phyloP scores from a whole-genome alignment of 495 filamentous ascomycete species.

The Penicillium turbatum region DNA sequence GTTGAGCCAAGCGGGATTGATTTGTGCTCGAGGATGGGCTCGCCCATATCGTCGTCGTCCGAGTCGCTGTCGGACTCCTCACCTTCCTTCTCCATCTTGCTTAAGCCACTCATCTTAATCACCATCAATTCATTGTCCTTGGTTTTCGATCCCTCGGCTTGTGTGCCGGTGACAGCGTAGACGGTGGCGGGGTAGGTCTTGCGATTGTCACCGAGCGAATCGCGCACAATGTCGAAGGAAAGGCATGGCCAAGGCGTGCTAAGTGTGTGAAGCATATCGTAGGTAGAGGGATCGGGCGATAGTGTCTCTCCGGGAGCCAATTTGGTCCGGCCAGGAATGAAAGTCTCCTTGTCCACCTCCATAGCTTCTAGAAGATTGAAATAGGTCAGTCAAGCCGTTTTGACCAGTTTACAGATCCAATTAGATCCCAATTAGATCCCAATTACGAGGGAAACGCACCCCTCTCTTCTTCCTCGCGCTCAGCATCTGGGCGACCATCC shows the following conservation, averaged over 20 bases:
- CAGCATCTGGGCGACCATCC: constrained; percentile 87
- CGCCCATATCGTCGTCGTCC: constrained; percentile 71
- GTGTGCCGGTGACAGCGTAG: constrained; percentile 90
- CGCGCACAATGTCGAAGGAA: constrained; percentile 87
- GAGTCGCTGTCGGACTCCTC: constrained; percentile 72
- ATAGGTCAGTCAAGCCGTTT: constrained; percentile 4
- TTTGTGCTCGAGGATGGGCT: constrained; percentile 91
- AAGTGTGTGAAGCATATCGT: constrained; percentile 92
- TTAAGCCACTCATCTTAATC: constrained; percentile 88
- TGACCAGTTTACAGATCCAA: background rate
- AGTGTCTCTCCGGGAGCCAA: constrained; percentile 85
- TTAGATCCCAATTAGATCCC: background rate
- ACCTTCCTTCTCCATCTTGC: constrained; percentile 73
- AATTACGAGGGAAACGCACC: constrained; percentile 38
- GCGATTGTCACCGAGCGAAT: constrained; percentile 83
- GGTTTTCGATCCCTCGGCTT: constrained; percentile 68
- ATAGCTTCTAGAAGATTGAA: constrained; percentile 56
- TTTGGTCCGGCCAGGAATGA: constrained; percentile 86
- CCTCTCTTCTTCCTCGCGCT: constrained; percentile 80
- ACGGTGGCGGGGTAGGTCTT: constrained; percentile 88
- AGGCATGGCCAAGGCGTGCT: constrained; percentile 94
- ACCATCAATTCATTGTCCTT: constrained; percentile 91
- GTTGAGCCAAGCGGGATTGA: constrained; percentile 78
- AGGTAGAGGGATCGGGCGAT: constrained; percentile 82
- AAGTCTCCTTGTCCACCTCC: constrained; percentile 88